Conservation (phyloP, 2,329 filamentous ascomycete species). For the Neofusicoccum umdonicola region DNA sequence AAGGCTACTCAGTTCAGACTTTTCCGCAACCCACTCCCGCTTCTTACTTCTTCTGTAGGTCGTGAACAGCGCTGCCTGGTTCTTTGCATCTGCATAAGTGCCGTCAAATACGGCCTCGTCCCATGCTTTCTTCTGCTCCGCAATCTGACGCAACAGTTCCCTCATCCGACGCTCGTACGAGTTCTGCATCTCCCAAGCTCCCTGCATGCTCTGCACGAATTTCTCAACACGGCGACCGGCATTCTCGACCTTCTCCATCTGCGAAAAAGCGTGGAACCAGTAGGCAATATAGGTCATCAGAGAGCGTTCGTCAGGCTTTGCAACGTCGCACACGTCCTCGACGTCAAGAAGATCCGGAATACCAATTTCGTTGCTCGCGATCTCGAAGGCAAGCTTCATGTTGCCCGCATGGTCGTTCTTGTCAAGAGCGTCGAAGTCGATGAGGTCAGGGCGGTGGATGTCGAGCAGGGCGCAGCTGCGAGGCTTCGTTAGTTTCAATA, state of each 20-base stretch:
- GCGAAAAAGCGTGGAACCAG: constrained; percentile 99
- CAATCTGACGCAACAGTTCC: constrained; percentile 72
- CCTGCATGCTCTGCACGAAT: constrained; percentile 98
- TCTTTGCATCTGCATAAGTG: constrained; percentile 88
- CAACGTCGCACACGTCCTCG: constrained; percentile 95
- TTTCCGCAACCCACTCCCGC: constrained; percentile 94
- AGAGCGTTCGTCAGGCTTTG: constrained; percentile 91
- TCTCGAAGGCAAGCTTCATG: constrained; percentile 97
- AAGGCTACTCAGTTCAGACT: constrained; percentile 88
- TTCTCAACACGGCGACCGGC: constrained; percentile 95
- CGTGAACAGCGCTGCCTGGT: constrained; percentile 76
- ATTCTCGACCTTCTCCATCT: constrained; percentile 98
- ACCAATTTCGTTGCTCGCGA: constrained; percentile 92
- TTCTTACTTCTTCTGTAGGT: constrained; percentile 90
- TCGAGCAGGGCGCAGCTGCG: constrained; percentile 80
- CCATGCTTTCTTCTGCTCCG: constrained; percentile 73
- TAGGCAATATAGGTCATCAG: constrained; percentile 99
- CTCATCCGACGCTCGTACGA: constrained; percentile 90
- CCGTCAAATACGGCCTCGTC: constrained; percentile 79
- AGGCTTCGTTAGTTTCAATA: constrained; percentile 3
- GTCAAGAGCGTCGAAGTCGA: constrained; percentile 93
- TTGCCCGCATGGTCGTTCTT: constrained; percentile 93
- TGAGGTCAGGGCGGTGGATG: constrained; percentile 94
- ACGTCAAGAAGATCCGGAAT: constrained; percentile 95
- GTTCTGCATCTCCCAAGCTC: constrained; percentile 99